Conservation (phyloP, 495 filamentous ascomycete species). For the Podospora bellae-mahoneyi region DNA sequence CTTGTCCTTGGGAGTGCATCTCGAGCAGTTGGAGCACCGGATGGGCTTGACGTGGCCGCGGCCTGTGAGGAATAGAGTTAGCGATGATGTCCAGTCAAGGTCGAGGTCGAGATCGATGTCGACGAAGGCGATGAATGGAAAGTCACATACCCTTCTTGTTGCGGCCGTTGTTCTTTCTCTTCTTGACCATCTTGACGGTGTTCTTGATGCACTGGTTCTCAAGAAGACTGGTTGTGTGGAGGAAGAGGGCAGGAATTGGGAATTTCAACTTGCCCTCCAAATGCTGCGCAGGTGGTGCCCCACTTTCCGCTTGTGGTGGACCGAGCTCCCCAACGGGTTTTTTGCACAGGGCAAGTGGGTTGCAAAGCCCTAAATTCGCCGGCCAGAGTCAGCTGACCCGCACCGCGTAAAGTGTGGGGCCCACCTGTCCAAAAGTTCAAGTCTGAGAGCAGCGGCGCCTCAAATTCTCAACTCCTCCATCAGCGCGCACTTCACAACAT, state of each 20-base stretch:
- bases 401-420: conserved; percentile 27
- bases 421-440: conserved; percentile 31
- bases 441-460: conserved; percentile 13
- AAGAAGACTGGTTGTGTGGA: conserved; percentile 32
- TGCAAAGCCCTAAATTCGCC: conserved; percentile 28
- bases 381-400: conserved; percentile 33
- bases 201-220: conserved; percentile 40
- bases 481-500: conserved; percentile 42
- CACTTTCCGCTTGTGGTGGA: conserved; percentile 13
- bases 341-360: conserved; percentile 26
- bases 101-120: background rate
- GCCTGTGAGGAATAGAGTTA: conserved; percentile 29
- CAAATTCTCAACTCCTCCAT: conserved; percentile 32
- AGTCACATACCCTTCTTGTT: conserved; percentile 83
- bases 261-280: conserved; percentile 31
- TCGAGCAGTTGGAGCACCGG: conserved; percentile 99
- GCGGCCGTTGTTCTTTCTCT: conserved; percentile 98
- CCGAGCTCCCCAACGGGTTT: conserved; percentile 2
- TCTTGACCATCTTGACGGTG: conserved; percentile 97
- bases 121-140: background rate
- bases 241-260: conserved; percentile 26
- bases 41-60: conserved; percentile 99
- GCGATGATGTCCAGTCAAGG: background rate
- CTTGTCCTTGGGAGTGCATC: conserved; percentile 99
- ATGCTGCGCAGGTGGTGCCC: conserved; percentile 23